Base-by-base conservation (phyloP, 2,329 filamentous ascomycete species). In the Ophiostoma perfectum region DNA sequence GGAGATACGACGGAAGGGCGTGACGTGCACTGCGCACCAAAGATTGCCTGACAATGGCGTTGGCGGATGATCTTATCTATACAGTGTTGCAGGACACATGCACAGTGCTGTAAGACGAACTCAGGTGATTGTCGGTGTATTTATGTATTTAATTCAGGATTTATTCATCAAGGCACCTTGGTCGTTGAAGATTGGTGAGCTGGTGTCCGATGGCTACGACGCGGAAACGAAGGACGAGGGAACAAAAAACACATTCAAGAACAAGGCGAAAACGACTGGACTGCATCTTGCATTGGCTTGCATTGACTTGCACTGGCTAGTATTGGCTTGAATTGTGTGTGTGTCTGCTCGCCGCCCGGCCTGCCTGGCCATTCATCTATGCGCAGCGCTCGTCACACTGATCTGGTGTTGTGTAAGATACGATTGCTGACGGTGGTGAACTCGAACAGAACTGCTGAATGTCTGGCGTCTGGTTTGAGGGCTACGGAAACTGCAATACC, bases 31-130 rank as follows among this genome's bases (percentile, higher is more conserved):
- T 27, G 42, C 42, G 42, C 42, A 45, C 42, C 42, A 45, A 45
- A 45, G 49, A 55, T 27, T 60, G 60, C 60, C 11, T 63, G 60
- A n/a, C 39, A 45, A 55, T 55, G 18, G 49, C 39, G 41, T 45
- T 64, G 62, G 60, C 62, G 18, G 62, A 41, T 64, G 62, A 64
- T 64, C 18, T 47, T 64, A 38, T 47, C 63, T 64, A 38, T 27
- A 64, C 63, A 45, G 63, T 64, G 49, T 55, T 27, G 27, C 27
- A 27, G 27, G 27, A 27, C 27, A 1, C 27, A 2, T 27, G 27
- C 27, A 27, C 27, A 27, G 27, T 27, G 27, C 27, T 27, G 27
- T 27, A 27, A 2, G 27, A 27, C 27, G 27, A 27, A 27, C 27
- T 27, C 27, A 27, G 27, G 27, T 27, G 27, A 27, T 27, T 47